phyloP scores from a whole-genome alignment of 1,284 basidiomycete genomes.

The Cryptococcus jaspeensis region DNA sequence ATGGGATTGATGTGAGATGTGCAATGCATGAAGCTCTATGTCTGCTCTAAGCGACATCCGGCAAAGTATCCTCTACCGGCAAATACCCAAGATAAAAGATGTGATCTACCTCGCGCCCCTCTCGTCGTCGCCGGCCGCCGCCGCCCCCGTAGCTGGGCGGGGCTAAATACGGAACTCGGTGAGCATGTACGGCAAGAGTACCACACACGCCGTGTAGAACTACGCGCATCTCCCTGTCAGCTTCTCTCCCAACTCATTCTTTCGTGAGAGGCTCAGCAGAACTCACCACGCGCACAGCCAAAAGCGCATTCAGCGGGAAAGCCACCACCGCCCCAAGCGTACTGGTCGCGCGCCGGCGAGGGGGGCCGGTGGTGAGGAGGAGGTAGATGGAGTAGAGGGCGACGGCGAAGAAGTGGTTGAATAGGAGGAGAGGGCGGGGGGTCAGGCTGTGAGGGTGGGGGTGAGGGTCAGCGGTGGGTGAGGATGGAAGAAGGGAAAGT shows the following conservation, averaged over 20 bases:
- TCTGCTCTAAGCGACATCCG: too few relatives aligned
- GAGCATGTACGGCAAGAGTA: slow-evolving; percentile 82
- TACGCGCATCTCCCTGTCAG: slow-evolving; percentile 35
- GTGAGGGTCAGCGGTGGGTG: background rate
- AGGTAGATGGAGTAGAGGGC: slow-evolving; percentile 90
- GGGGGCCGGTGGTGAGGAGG: slow-evolving; percentile 70
- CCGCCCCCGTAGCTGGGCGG: too few relatives aligned
- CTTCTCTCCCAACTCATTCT: background rate
- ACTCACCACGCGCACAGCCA: slow-evolving; percentile 63
- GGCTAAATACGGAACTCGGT: slow-evolving; percentile 62
- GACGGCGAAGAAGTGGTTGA: slow-evolving; percentile 92
- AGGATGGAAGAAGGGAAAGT: slow-evolving; percentile 1
- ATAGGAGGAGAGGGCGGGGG: slow-evolving; percentile 73
- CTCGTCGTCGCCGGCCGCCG: too few relatives aligned
- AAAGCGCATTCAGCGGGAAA: slow-evolving; percentile 62
- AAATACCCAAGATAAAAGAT: too few relatives aligned
- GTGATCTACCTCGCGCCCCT: too few relatives aligned
- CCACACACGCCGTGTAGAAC: slow-evolving; percentile 84
- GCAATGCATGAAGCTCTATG: too few relatives aligned
- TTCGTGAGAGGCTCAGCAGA: background rate
- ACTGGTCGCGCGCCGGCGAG: slow-evolving; percentile 11
- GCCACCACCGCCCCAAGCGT: slow-evolving; percentile 52
- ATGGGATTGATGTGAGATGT: too few relatives aligned
- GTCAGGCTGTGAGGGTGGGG: slow-evolving; percentile 54
- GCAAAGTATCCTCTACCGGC: too few relatives aligned